A percentile compares a stretch with the other conserved stretches of the same genome.
Conservation (phyloP, 495 filamentous ascomycete genomes). For the Aspergillus conjunctus region DNA sequence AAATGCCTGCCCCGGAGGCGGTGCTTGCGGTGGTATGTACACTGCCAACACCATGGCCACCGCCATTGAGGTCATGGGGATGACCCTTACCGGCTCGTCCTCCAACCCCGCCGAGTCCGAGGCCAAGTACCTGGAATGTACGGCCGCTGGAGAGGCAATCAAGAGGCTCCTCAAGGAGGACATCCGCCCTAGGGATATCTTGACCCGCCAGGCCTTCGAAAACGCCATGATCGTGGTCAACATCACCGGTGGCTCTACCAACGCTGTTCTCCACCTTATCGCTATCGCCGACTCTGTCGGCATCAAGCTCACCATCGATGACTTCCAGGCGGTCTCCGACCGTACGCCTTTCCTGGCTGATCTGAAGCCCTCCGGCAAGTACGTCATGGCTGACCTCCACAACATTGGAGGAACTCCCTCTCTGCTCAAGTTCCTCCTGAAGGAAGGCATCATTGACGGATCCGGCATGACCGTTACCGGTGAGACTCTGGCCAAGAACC, state of each 20-base stretch:
- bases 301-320: conserved; percentile 91
- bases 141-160: conserved; percentile 81
- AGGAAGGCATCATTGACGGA: conserved; percentile 86
- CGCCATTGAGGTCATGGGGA: conserved; percentile 94
- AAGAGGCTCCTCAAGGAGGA: conserved; percentile 83
- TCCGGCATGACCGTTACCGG: conserved; percentile 91
- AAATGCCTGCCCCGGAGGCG: conserved; percentile 88
- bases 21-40: conserved; percentile 98
- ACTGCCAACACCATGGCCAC: conserved; percentile 99
- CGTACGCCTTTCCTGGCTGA: conserved; percentile 91
- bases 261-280: conserved; percentile 95
- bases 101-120: conserved; percentile 88
- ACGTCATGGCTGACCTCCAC: conserved; percentile 91
- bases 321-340: conserved; percentile 95
- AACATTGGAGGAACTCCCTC: conserved; percentile 90
- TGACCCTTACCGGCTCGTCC: conserved; percentile 91
- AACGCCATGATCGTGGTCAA: conserved; percentile 95
- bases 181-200: conserved; percentile 84
- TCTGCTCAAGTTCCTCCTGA: conserved; percentile 87
- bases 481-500: conserved; percentile 89
- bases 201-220: conserved; percentile 91
- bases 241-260: conserved; percentile 94
- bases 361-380: conserved; percentile 95
- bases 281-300: conserved; percentile 95
- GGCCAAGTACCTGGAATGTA: conserved; percentile 84